Evolutionary conservation across 208 protist species (phyloP), one percentile per base, ranked within the genome.

Genomic region (Leishmania lainsoni): DNA sequence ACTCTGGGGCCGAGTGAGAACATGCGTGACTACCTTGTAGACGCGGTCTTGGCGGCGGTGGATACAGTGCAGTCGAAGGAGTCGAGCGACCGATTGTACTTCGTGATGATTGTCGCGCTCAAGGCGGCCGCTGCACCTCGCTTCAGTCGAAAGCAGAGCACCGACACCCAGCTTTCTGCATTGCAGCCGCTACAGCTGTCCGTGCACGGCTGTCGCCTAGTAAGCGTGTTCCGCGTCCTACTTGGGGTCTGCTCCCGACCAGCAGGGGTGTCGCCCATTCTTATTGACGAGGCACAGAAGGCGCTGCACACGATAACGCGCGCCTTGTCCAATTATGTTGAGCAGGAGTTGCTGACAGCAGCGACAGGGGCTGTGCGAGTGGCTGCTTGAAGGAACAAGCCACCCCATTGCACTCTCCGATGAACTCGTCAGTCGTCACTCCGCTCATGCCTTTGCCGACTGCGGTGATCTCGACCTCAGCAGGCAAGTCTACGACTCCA

Each of bases 21-120:
- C 56, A 83, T 93, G 69, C 89, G 91, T 69, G 75, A 86, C n/a
- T 32, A 71, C 29, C 80, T 97, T 16, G 89, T 95, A 45, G 92
- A 97, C 77, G 90, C 87, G 3, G 86, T 97, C 20, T 69, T 97
- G 49, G 66, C 85, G 9, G 81, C 86, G 42, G 78, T 84, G 2
- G 79, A 87, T 14, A 54, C 83, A 16, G 81, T 91, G 22, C 83
- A 85, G 63, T 51, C 76, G 2, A 89, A 86, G 54, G 91, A 95
- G 59, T 75, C 84, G 5, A 92, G 66, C 26, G 91, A 97, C 35
- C 90, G 87, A 49, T 61, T 94, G 17, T 79, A 76, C 54, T 93
- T 93, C 85, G 87, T 89, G 12, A 91, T 89, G 56, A 89, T 97
- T 73, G 81, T 86, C 1, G 83, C 91, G 26, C 86, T 97, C 16